Conservation (phyloP, 345 rosid species). For the Turritis glabra region DNA sequence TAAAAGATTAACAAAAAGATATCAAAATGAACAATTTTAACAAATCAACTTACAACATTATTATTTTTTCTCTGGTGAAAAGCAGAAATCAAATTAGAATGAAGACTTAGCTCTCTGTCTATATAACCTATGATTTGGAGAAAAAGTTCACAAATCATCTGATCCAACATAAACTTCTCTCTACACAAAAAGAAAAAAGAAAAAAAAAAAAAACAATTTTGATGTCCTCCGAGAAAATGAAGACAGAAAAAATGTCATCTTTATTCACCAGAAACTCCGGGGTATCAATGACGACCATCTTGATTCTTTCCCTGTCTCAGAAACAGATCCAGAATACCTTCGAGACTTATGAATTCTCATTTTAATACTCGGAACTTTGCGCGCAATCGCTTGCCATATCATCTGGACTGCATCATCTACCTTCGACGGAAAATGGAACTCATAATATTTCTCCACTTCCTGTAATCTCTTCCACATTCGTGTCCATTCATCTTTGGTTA, state of each 20-base stretch:
- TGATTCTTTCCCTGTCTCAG: constrained; percentile 26
- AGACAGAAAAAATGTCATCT: constrained; percentile 2
- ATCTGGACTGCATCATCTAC: constrained; percentile 88
- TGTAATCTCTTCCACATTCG: constrained; percentile 68
- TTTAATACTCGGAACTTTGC: constrained; percentile 67
- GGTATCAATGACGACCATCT: constrained; percentile 47
- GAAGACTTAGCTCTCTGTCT: constrained; percentile 11
- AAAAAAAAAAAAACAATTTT: constrained; percentile 1
- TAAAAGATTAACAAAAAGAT: neutral
- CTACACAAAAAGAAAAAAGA: constrained; percentile 37
- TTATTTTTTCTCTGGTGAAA: constrained; percentile 3
- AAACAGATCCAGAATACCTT: constrained; percentile 47
- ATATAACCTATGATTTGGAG: constrained; percentile 29
- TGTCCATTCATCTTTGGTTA: constrained; percentile 81
- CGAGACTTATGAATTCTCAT: constrained; percentile 67
- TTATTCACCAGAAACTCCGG: constrained; percentile 56
- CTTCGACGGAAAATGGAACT: constrained; percentile 74
- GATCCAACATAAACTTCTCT: constrained; percentile 23
- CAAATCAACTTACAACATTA: constrained; percentile 32
- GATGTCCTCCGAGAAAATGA: constrained; percentile 6
- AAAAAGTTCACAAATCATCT: constrained; percentile 18
- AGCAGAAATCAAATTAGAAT: constrained; percentile 17
- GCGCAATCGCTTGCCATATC: constrained; percentile 92
- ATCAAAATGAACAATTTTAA: constrained; percentile 8
- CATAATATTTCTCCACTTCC: constrained; percentile 60